Conservation (phyloP, 2,329 filamentous ascomycete species). For the Lecanosticta acicola region DNA sequence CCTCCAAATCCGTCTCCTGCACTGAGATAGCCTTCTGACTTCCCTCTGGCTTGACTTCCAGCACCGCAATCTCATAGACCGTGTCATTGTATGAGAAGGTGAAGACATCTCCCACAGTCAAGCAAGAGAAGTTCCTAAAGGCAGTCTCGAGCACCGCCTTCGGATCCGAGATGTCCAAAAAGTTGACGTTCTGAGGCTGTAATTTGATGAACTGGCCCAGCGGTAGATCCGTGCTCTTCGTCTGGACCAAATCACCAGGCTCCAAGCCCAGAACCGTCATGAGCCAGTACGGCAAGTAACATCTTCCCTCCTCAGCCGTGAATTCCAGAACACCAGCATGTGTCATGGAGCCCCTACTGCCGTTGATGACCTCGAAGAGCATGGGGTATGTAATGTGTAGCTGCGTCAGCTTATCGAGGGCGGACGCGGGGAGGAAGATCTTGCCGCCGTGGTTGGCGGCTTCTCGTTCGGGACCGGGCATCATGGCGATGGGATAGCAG, state of each 20-base stretch:
- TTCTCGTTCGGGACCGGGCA: conserved; percentile 80
- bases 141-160: conserved; percentile 96
- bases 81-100: conserved; percentile 96
- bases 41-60: conserved; percentile 84
- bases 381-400: conserved; percentile 96
- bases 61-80: conserved; percentile 83
- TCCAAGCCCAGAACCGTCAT: conserved; percentile 89
- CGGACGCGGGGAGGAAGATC: conserved; percentile 93
- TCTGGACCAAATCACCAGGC: conserved; percentile 87
- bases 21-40: conserved; percentile 83
- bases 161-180: conserved; percentile 81
- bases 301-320: conserved; percentile 92
- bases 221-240: conserved; percentile 89
- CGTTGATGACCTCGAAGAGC: conserved; percentile 93
- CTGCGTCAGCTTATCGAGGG: conserved; percentile 91
- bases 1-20: conserved; percentile 91
- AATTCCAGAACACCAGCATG: conserved; percentile 97
- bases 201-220: conserved; percentile 92
- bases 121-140: conserved; percentile 89
- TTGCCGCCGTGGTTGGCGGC: conserved; percentile 95
- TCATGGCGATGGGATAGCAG: conserved; percentile 93
- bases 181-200: conserved; percentile 85
- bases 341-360: conserved; percentile 69
- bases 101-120: conserved; percentile 91
- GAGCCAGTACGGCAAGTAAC: conserved; percentile 95